Evolutionary conservation across 179 eudicot species (phyloP), one percentile per base, ranked within the genome.

Genomic region (Amaranthus tricolor): DNA sequence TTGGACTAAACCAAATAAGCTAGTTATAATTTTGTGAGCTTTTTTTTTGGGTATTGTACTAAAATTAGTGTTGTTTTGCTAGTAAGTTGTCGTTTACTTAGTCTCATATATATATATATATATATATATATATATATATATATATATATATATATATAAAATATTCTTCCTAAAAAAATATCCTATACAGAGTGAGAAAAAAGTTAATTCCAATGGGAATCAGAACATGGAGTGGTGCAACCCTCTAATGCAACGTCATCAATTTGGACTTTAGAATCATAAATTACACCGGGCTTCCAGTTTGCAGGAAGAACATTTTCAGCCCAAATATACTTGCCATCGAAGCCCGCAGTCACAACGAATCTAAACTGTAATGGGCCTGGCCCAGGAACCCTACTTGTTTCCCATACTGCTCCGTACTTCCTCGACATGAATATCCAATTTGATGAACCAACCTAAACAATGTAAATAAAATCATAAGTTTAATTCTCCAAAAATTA

Each of bases 371-470:
- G 87, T 73, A 93, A 54, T 2, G 90, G 79, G 65, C 92, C 98
- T 6, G 73, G 50, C 5, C 49, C 47, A 3, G 90, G 71, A 72
- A 82, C 88, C 62, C 82, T 76, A 50, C 80, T 81, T 40, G 89
- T 83, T 64, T 83, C 87, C 96, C 98, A 93, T 16, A 93, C 84
- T 3, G 96, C 91, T 9, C 98, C 94, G 44, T 85, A 24, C 49
- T 84, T 88, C 19, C 91, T 66, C 16, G 69, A 82, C 92, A 91
- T 55, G 78, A 68, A 88, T 14, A 21, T 69, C 92, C 92, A 89
- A 56, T 76, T 77, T 78, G 87, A 45, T 17, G 85, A 79, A 50
- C 88, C 96, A 72, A 85, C 95, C 92, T 91, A 62, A 4, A 71
- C 40, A 31, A 31, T 31, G 40, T 31, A 31, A 31, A 31, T 31